Evolutionary conservation across 2,329 filamentous ascomycete genomes (phyloP).

Genomic region (Aphanoascus verrucosus): DNA sequence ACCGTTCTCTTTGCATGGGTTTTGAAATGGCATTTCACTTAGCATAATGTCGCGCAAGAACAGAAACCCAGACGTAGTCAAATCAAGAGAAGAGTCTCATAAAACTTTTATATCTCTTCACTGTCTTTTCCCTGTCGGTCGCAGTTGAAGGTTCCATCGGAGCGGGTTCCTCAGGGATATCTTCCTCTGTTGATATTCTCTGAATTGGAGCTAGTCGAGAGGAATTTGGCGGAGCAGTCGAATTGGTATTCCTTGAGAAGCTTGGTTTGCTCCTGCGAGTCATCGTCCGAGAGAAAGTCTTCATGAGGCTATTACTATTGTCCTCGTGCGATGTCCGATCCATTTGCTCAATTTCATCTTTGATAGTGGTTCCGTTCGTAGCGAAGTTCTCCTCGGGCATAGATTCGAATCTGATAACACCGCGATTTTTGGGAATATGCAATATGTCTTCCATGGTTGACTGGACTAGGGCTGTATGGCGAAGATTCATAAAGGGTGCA

Average conservation of each 20-base stretch:
- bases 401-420: conserved; percentile 61
- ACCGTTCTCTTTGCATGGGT: too few relatives aligned
- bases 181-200: not conserved
- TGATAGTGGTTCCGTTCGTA: conserved; percentile 57
- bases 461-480: conserved; percentile 68
- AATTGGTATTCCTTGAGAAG: not conserved
- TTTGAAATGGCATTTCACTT: too few relatives aligned
- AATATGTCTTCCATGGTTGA: conserved; percentile 62
- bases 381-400: conserved; percentile 63
- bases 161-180: not conserved
- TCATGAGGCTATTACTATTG: conserved; percentile 33
- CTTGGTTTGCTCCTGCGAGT: conserved; percentile 26
- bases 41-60: too few relatives aligned
- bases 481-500: conserved; percentile 64
- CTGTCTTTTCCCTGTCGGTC: conserved; percentile 11
- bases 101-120: conserved; percentile 21
- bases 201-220: not conserved
- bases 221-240: not conserved
- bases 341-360: conserved; percentile 54
- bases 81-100: conserved; percentile 5
- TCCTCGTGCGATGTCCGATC: conserved; percentile 36
- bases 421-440: conserved; percentile 54
- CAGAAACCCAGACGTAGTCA: not conserved
- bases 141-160: not conserved
- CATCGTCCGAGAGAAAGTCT: conserved; percentile 29